Percentiles rank a stretch among this genome's conserved stretches.
phyloP scores from a whole-genome alignment of 192 early-diverging fungal genomes.

The Gamsiella multidivaricata region DNA sequence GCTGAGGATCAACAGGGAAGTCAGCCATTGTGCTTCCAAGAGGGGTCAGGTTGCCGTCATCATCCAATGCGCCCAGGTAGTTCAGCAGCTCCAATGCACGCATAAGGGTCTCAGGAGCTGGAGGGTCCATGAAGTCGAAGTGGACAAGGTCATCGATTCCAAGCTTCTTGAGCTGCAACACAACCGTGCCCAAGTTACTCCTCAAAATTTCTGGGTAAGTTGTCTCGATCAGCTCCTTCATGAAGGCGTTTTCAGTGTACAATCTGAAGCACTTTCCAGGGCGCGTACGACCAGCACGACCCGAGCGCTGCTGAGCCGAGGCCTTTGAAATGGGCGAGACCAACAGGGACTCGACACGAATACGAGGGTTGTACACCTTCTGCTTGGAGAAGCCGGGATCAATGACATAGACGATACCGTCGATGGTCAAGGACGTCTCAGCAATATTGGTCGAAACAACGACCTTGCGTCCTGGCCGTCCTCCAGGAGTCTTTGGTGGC shows the following conservation, averaged over 20 bases:
- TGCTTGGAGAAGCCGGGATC: conserved; percentile 99
- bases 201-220: conserved; percentile 99
- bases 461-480: conserved; percentile 93
- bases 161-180: conserved; percentile 97
- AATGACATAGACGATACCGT: conserved; percentile 98
- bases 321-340: conserved; percentile 96
- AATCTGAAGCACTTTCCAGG: conserved; percentile 98
- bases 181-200: conserved; percentile 95
- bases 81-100: conserved; percentile 96
- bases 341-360: conserved; percentile 94
- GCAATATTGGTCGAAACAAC: conserved; percentile 98
- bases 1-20: conserved; percentile 97
- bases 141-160: conserved; percentile 98
- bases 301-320: conserved; percentile 95
- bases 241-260: conserved; percentile 97
- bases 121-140: conserved; percentile 99
- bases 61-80: conserved; percentile 93
- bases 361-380: conserved; percentile 98
- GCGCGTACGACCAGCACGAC: conserved; percentile 98
- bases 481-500: conserved; percentile 76
- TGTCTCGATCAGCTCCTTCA: conserved; percentile 93
- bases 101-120: conserved; percentile 98
- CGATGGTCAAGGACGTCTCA: conserved; percentile 98
- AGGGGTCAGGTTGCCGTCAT: conserved; percentile 92
- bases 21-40: conserved; percentile 90